Percentiles rank a stretch among this genome's conserved stretches.
phyloP scores from a whole-genome alignment of 345 rosid species.

The Eucalyptus dawsonii region DNA sequence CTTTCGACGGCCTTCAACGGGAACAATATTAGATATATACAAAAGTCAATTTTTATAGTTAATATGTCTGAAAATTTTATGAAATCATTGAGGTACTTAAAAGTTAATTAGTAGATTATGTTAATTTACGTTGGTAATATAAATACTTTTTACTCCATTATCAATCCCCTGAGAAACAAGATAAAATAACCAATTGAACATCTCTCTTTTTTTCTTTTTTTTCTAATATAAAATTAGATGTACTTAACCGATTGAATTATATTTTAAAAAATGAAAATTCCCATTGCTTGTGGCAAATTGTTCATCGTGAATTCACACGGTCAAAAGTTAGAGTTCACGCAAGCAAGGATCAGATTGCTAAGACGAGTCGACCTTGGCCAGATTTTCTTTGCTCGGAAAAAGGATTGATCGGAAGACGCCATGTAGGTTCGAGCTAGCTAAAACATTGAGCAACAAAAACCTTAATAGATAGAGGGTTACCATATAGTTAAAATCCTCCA shows the following conservation, averaged over 20 bases:
- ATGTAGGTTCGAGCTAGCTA: background rate
- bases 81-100: background rate
- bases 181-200: background rate
- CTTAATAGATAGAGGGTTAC: background rate
- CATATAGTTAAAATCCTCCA: background rate
- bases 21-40: background rate
- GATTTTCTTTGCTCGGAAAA: background rate
- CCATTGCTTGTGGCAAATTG: background rate
- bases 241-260: background rate
- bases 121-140: background rate
- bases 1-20: background rate
- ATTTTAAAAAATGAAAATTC: background rate
- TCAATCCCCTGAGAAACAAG: background rate
- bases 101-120: background rate
- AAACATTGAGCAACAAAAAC: background rate
- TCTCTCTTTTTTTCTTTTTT: background rate
- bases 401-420: background rate
- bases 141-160: background rate
- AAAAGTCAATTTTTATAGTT: background rate
- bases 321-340: background rate
- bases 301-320: background rate
- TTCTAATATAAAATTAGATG: background rate
- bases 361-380: background rate
- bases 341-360: background rate
- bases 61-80: too few species aligned